Base-by-base conservation (phyloP, 2,329 filamentous ascomycete genomes). In the Lasiodiplodia sp. region DNA sequence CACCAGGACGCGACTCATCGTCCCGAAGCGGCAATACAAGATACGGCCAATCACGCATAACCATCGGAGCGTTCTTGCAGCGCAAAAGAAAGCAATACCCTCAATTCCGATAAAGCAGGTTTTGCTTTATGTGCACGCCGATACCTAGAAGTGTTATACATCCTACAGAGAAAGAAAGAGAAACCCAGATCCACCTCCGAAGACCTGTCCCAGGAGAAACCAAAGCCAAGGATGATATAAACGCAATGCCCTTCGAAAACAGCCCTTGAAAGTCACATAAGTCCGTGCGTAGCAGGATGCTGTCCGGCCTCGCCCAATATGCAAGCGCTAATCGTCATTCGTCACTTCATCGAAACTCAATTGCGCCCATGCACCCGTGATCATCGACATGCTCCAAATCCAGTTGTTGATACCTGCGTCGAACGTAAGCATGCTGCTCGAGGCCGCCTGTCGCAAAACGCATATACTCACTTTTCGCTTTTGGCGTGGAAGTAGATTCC, bases 401-500 rank as follows among this genome's bases (percentile, higher is more conserved):
- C 73, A 98, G 85, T 80, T 97, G 93, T 81, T 99, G 96, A 79
- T 95, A 97, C 75, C 93, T 96, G 72, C 58, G 70, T 3, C 37
- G 8, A 16, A 7, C 21, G 28, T 58, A 28, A 44, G n/a, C 44
- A 25, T n/a, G 3, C 12, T 47, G 6, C 6, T 47, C n/a, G n/a
- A 16, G 40, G 5, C 49, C 57, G 5, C 5, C 21, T 0, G 38
- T 23, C 47, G 5, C 12, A 4, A 11, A 11, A 37, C 10, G 3
- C 37, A 16, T n/a, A 18, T 1, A 87, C 92, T 82, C 82, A 97
- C 93, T 95, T 97, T 83, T 98, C 95, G 82, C 94, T 98, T 83
- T 97, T 97, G 14, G 93, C 92, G 82, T 99, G 96, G 79, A 97
- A 99, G 81, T 99, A 99, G 69, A 98, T 97, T 21, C 96, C 96